Evolutionary conservation across 2,329 filamentous ascomycete species (phyloP).

Genomic region (Clonostachys rhizophaga): DNA sequence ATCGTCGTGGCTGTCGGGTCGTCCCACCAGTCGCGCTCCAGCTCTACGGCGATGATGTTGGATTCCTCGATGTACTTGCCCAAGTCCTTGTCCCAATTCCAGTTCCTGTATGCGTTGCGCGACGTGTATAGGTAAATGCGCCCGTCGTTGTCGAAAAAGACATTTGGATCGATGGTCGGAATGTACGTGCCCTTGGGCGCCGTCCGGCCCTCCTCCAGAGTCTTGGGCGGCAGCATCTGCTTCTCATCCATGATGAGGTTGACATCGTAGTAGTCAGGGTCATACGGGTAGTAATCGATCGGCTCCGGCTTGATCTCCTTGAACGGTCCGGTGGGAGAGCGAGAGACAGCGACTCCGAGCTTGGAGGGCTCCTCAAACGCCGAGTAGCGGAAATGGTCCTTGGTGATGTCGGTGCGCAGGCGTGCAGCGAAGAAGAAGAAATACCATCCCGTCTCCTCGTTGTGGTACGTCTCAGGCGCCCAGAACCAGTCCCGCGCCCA

Average conservation of each 20-base stretch:
- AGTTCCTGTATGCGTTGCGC: constrained; percentile 27
- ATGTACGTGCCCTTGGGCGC: constrained; percentile 27
- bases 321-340: constrained; percentile 24
- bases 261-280: constrained; percentile 25
- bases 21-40: constrained; percentile 26
- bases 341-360: constrained; percentile 24
- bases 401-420: constrained; percentile 20
- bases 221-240: constrained; percentile 23
- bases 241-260: constrained; percentile 28
- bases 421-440: constrained; percentile 28
- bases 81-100: constrained; percentile 24
- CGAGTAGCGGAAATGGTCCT: constrained; percentile 24
- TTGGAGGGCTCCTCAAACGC: constrained; percentile 27
- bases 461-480: constrained; percentile 28
- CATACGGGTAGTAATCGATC: constrained; percentile 25
- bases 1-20: constrained; percentile 22
- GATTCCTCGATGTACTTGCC: constrained; percentile 29
- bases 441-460: constrained; percentile 26
- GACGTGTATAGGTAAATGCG: constrained; percentile 26
- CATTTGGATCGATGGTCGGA: constrained; percentile 36
- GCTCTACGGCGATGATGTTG: constrained; percentile 27
- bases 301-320: constrained; percentile 21
- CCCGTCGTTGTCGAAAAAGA: constrained; percentile 36
- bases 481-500: constrained; percentile 28
- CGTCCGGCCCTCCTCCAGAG: constrained; percentile 12